Evolutionary conservation across 1,139 yeast species (phyloP).

Genomic region (Sugiyamaella grinbergsii): DNA sequence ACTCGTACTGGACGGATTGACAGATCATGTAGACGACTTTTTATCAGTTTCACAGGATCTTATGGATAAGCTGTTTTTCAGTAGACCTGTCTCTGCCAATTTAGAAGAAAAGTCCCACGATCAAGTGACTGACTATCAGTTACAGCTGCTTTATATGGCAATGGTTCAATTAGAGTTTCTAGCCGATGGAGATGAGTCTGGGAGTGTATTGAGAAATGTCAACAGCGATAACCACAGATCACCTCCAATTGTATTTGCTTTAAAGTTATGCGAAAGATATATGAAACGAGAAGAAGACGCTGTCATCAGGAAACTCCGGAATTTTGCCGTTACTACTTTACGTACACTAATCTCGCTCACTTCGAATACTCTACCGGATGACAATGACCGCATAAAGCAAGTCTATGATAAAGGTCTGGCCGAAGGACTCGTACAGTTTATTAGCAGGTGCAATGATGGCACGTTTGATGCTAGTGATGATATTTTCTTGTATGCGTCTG

Average conservation of each 20-base stretch:
- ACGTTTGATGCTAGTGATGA: conserved; percentile 6
- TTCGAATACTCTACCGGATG: conserved; percentile 22
- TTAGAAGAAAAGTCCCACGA: neutral
- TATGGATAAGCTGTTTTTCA: conserved; percentile 7
- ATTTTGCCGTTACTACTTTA: conserved; percentile 17
- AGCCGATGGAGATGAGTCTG: conserved; percentile 17
- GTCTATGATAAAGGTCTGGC: conserved; percentile 14
- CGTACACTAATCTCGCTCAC: conserved; percentile 28
- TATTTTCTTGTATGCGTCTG: conserved; percentile 28
- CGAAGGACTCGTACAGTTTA: conserved; percentile 1
- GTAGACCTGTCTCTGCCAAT: neutral
- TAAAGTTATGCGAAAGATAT: conserved; percentile 2
- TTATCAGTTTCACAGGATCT: conserved; percentile 4
- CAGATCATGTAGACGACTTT: conserved; percentile 13
- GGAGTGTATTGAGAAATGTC: conserved; percentile 8
- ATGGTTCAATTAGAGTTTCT: conserved; percentile 26
- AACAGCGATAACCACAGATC: neutral
- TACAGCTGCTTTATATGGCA: conserved; percentile 24
- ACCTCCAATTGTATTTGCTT: conserved; percentile 7
- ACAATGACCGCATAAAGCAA: neutral
- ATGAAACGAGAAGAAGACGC: conserved; percentile 1
- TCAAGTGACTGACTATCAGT: conserved; percentile 3
- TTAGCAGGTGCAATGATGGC: conserved; percentile 1
- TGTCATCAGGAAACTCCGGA: conserved; percentile 9
- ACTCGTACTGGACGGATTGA: conserved; percentile 9